Conservation (phyloP, 805 yeast genomes). For the Zygosaccharomyces lentus region DNA sequence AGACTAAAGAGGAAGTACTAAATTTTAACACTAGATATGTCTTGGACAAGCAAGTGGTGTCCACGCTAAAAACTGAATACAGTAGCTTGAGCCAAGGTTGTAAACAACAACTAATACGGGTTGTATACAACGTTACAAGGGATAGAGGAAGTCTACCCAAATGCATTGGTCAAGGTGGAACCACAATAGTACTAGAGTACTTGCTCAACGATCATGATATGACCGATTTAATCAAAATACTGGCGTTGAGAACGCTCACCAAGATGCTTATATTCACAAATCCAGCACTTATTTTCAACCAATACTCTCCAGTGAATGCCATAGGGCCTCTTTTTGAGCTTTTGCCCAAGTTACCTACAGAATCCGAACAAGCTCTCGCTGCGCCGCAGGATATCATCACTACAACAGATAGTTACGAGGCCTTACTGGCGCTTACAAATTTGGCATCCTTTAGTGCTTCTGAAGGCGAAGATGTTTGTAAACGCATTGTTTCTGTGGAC, state of each 20-base stretch:
- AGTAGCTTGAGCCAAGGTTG: slow-evolving; percentile 20
- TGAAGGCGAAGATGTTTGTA: slow-evolving; percentile 37
- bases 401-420: slow-evolving; percentile 44
- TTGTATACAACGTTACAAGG: slow-evolving; percentile 33
- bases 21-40: slow-evolving; percentile 21
- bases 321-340: slow-evolving; percentile 46
- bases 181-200: slow-evolving; percentile 39
- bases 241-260: slow-evolving; percentile 43
- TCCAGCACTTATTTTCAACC: slow-evolving; percentile 43
- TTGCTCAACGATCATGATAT: slow-evolving; percentile 23
- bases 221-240: slow-evolving; percentile 26
- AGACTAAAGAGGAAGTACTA: slow-evolving; percentile 20
- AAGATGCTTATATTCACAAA: slow-evolving; percentile 42
- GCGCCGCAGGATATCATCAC: slow-evolving; percentile 21
- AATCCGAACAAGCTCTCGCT: slow-evolving; percentile 7
- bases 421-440: slow-evolving; percentile 65
- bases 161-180: slow-evolving; percentile 46
- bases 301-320: slow-evolving; percentile 40
- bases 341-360: slow-evolving; percentile 16
- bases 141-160: slow-evolving; percentile 21
- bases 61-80: slow-evolving; percentile 16
- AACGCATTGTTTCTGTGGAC: slow-evolving; percentile 30
- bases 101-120: slow-evolving; percentile 32
- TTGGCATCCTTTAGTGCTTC: slow-evolving; percentile 47
- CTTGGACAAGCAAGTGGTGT: slow-evolving; percentile 21